Base-by-base conservation (phyloP, 139 green algal species). In the Dunaliella primolecta region DNA sequence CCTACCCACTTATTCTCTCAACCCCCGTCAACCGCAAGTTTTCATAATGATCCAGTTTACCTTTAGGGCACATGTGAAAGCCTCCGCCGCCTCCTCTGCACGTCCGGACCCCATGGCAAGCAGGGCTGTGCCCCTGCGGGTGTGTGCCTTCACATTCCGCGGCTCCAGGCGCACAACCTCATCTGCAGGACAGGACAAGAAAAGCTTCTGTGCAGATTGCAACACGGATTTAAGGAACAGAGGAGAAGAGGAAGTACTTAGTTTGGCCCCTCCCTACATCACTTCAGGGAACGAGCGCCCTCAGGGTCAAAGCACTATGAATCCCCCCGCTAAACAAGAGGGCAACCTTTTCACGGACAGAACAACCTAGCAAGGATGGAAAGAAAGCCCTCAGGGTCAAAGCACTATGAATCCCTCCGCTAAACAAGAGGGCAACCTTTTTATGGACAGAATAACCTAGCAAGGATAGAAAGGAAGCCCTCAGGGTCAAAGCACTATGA, bases 51-150 rank as follows among this genome's bases (percentile, higher is more conserved):
- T 64, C 46, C 7, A 25, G 1, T 86, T 75, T 29, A 89, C 1
- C 72, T 57, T 33, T 3, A 93, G 81, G 0, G 88, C 90, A 11
- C 27, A 32, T 36, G 72, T 74, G 81, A 89, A 93, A 21, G 81
- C 85, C 37, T 88, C 85, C 1, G 89, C 71, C 11, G 87, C 88
- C 24, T 92, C 88, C 24, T 81, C 81, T 20, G 32, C 37, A 36
- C 90, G 86, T 64, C 46, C 46, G 15, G 46, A 64, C 57, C 78
- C 75, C 84, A 91, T 76, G 11, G 85, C 90, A 75, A 91, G 34
- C 37, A 91, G 84, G 34, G 90, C 86, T 30, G 88, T 86, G 34
- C 88, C 90, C 33, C 87, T 86, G 31, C 90, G 72, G 32, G 38
- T 87, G 37, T 84, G 85, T 20, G 75, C 88, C 85, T 93, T 93